These are phyloP conservation scores for Neurospora pannonica DNA, from an alignment of 495 filamentous ascomycete genomes.

Conservation along the genomic window DNA sequence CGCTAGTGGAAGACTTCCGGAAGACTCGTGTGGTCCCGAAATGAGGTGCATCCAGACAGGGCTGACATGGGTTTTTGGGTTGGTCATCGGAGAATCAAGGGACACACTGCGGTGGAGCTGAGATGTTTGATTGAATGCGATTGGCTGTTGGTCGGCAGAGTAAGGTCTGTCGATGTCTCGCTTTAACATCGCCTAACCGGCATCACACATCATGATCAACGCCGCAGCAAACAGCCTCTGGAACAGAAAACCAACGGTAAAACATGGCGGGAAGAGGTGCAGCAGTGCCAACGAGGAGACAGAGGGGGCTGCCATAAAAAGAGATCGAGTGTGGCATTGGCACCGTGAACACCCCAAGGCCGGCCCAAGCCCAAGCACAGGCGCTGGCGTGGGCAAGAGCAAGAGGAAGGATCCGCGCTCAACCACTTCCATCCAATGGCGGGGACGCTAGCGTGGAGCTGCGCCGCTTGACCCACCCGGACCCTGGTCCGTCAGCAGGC, in stretches of 20 bases:
- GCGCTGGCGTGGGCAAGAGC: background rate
- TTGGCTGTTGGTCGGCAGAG: background rate
- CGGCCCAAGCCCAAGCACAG: constrained; percentile 1
- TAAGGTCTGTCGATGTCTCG: background rate
- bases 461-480: constrained; percentile 20
- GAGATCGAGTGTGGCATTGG: constrained; percentile 10
- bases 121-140: background rate
- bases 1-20: background rate
- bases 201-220: constrained; percentile 11
- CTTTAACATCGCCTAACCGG: constrained; percentile 7
- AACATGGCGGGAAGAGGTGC: background rate
- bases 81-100: background rate
- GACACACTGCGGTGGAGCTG: background rate
- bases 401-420: constrained; percentile 18
- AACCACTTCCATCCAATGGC: constrained; percentile 13
- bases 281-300: background rate
- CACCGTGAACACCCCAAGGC: constrained; percentile 11
- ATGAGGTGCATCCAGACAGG: background rate
- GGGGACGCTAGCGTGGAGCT: constrained; percentile 4
- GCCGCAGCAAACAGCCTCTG: background rate
- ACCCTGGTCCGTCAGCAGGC: constrained; percentile 21
- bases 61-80: background rate
- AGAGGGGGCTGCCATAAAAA: background rate
- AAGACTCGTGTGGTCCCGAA: background rate
- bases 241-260: background rate